phyloP scores from a whole-genome alignment of 1,139 yeast species.

The Zygosaccharomyces sapae region DNA sequence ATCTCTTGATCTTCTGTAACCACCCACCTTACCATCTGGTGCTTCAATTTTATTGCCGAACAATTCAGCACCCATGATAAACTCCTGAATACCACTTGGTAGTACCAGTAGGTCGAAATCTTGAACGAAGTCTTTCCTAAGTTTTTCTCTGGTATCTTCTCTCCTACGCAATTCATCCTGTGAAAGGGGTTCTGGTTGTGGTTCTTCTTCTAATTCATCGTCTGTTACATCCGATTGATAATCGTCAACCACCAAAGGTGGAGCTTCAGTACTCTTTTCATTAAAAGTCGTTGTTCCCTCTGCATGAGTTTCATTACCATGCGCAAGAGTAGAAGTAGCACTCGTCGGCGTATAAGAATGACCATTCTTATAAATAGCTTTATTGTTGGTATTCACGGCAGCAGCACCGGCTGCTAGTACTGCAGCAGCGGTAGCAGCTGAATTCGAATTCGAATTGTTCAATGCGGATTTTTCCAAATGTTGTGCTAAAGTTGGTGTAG shows the following conservation, averaged over 20 bases:
- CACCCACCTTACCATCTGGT: conserved; percentile 28
- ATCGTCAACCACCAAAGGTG: conserved; percentile 14
- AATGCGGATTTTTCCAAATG: conserved; percentile 12
- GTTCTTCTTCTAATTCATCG: conserved; percentile 31
- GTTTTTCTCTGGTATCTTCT: conserved; percentile 9
- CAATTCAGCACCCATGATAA: conserved; percentile 31
- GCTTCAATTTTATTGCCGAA: conserved; percentile 23
- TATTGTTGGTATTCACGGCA: conserved; percentile 26
- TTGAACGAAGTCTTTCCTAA: conserved; percentile 17
- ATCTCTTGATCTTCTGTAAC: conserved; percentile 31
- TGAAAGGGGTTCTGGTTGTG: conserved; percentile 18
- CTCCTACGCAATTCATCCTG: conserved; percentile 18
- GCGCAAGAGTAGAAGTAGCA: conserved; percentile 3
- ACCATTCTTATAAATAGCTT: conserved; percentile 18
- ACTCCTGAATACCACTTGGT: conserved; percentile 73
- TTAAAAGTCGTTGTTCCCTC: conserved; percentile 3
- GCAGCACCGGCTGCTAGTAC: conserved; percentile 31
- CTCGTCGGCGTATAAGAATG: conserved; percentile 2
- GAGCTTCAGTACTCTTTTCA: conserved; percentile 2
- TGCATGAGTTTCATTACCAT: conserved; percentile 2
- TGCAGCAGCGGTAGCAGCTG: conserved; percentile 24
- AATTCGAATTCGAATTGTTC: conserved; percentile 11
- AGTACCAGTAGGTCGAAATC: conserved; percentile 44
- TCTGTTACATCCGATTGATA: conserved; percentile 27
- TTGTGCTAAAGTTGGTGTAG: conserved; percentile 11